phyloP scores from a whole-genome alignment of 768 basidiomycete species.

The Xerocomus potaroensis region DNA sequence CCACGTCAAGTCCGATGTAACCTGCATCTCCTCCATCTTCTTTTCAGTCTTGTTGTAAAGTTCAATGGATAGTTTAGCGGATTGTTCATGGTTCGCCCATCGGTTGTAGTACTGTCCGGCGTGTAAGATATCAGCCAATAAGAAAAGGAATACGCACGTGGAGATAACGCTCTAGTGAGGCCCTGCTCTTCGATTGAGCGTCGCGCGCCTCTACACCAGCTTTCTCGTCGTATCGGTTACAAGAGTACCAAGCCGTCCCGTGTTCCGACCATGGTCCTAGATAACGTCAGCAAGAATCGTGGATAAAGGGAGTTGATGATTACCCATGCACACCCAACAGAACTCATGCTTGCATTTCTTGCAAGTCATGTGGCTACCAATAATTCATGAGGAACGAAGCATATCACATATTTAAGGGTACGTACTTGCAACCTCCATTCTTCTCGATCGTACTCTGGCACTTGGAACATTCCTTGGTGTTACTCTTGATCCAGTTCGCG shows the following conservation, averaged over 20 bases:
- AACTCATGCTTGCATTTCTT: constrained; percentile 99
- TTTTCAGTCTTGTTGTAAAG: constrained; percentile 95
- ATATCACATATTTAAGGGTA: constrained; percentile 67
- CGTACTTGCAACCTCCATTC: constrained; percentile 99
- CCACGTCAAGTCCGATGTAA: constrained; percentile 89
- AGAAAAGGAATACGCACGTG: constrained; percentile 49
- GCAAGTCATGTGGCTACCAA: constrained; percentile 94
- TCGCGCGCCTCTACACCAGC: constrained; percentile 84
- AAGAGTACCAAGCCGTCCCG: constrained; percentile 96
- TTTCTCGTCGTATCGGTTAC: constrained; percentile 96
- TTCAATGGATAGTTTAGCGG: constrained; percentile 92
- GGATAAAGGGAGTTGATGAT: constrained; percentile 16
- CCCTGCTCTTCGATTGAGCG: constrained; percentile 84
- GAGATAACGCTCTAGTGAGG: constrained; percentile 91
- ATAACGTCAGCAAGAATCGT: constrained; percentile 10
- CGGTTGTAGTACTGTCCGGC: constrained; percentile 91
- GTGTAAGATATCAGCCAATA: not conserved
- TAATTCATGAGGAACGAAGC: constrained; percentile 31
- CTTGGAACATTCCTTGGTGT: constrained; percentile 96
- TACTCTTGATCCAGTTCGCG: constrained; percentile 99
- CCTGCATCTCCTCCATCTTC: constrained; percentile 99
- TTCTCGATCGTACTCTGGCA: constrained; percentile 99
- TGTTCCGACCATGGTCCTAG: constrained; percentile 95
- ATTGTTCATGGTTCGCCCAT: constrained; percentile 99
- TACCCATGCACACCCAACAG: constrained; percentile 99